A percentile compares a stretch with the other conserved stretches of the same genome.
Evolutionary conservation across 176 grass and related monocot genomes (phyloP).

Genomic region (barley (Hordeum vulgare)): MorexV3_pseudomolecules_assembly NC_058524.1:16247132-16247631

Average conservation of each 20-base stretch:
- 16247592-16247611: conserved; percentile 90
- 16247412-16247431: neutral
- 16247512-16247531: neutral
- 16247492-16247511: conserved; percentile 9
- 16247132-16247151: conserved; percentile 88
- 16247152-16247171: conserved; percentile 7
- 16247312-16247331: neutral
- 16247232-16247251: neutral
- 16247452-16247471: neutral
- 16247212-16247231: neutral
- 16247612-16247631: conserved; percentile 85
- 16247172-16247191: neutral
- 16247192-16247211: neutral
- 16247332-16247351: conserved; percentile 5
- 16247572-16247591: conserved; percentile 79
- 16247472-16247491: neutral
- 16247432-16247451: neutral
- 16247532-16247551: neutral
- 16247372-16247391: neutral
- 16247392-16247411: neutral
- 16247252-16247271: neutral
- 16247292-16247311: neutral
- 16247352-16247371: neutral
- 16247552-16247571: conserved; percentile 40
- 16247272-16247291: neutral